Conservation (phyloP, 2,329 filamentous ascomycete genomes). For the Alternaria atra region DNA sequence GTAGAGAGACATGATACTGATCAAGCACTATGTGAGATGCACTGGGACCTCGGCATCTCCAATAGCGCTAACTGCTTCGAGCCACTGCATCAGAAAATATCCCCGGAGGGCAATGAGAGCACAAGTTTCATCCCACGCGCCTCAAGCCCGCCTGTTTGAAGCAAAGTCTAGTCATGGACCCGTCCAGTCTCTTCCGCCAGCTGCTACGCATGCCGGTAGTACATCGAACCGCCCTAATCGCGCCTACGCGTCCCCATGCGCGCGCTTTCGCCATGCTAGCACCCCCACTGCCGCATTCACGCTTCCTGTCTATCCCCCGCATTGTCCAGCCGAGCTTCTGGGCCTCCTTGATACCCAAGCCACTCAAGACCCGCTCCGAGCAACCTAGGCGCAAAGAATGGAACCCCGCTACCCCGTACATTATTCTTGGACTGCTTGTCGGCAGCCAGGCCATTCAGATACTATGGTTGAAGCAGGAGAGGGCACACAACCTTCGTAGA, state of each 20-base stretch:
- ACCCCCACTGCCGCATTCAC: slow-evolving; percentile 22
- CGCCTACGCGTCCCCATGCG: slow-evolving; percentile 28
- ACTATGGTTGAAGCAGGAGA: slow-evolving; percentile 80
- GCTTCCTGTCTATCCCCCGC: slow-evolving; percentile 44
- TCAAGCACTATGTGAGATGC: slow-evolving; percentile 6
- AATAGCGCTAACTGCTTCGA: slow-evolving; percentile 6
- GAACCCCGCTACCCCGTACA: slow-evolving; percentile 71
- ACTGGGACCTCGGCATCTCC: slow-evolving; percentile 20
- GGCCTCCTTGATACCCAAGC: slow-evolving; percentile 49
- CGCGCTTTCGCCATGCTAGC: slow-evolving; percentile 35
- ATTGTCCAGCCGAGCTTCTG: slow-evolving; percentile 51
- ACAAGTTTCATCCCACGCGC: background rate
- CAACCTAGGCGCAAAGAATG: slow-evolving; percentile 46
- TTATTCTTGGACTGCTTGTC: slow-evolving; percentile 76
- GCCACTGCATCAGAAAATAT: slow-evolving; percentile 8
- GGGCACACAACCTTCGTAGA: slow-evolving; percentile 74
- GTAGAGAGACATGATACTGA: background rate
- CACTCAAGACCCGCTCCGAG: slow-evolving; percentile 27
- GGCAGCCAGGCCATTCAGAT: slow-evolving; percentile 96
- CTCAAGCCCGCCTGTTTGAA: background rate
- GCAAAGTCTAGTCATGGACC: slow-evolving; percentile 33
- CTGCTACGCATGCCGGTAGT: slow-evolving; percentile 39
- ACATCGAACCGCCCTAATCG: slow-evolving; percentile 28
- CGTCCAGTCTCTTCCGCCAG: slow-evolving; percentile 33
- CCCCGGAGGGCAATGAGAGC: background rate